Evolutionary conservation across 2,329 filamentous ascomycete genomes (phyloP).

Genomic region (Periconia sp.): DNA sequence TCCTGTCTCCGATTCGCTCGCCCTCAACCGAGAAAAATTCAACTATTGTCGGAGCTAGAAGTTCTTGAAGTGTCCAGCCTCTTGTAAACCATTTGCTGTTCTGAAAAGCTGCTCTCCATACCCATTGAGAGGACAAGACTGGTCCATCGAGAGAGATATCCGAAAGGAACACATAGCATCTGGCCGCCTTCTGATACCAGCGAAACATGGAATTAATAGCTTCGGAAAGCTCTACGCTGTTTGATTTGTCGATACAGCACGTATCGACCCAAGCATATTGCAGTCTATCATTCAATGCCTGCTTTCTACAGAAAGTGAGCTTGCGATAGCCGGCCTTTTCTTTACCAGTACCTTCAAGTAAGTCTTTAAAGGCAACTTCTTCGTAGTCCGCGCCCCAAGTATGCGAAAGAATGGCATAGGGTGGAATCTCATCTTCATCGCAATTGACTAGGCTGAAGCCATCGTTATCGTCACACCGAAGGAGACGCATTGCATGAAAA

Average conservation of each 20-base stretch:
- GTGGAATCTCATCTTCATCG: background rate
- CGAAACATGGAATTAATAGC: too few relatives aligned
- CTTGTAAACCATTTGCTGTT: too few relatives aligned
- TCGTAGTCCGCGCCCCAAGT: conserved; percentile 7
- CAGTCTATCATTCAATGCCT: conserved; percentile 8
- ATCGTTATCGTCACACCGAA: conserved; percentile 3
- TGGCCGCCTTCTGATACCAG: background rate
- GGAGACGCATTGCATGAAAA: conserved; percentile 13
- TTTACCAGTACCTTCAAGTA: background rate
- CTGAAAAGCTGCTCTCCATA: background rate
- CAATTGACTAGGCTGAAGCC: conserved; percentile 2
- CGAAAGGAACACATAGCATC: background rate
- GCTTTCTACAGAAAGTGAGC: conserved; percentile 4
- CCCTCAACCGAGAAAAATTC: background rate
- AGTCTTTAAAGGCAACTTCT: background rate
- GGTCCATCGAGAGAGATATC: background rate
- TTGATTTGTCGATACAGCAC: too few relatives aligned
- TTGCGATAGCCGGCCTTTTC: background rate
- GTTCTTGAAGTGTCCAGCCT: too few relatives aligned
- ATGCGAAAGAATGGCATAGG: conserved; percentile 15
- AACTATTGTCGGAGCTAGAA: background rate
- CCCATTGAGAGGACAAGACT: background rate
- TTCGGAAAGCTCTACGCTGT: background rate
- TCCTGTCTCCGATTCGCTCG: background rate
- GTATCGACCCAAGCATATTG: conserved; percentile 1